Evolutionary conservation across 352 stramenopile species (phyloP).

Genomic region (Albugo laibachii): DNA sequence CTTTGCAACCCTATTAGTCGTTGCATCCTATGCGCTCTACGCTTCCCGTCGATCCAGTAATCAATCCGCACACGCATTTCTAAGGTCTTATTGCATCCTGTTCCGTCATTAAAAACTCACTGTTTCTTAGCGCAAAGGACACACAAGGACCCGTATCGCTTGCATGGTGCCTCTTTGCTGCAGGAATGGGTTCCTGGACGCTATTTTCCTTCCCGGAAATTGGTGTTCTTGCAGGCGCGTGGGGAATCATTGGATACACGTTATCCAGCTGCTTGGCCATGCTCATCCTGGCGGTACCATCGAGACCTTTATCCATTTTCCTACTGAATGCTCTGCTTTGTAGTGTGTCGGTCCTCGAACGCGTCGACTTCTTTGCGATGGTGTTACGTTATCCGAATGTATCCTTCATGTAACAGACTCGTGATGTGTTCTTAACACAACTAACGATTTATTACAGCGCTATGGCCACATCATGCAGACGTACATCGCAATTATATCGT

Average conservation of each 20-base stretch:
- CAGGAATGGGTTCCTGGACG: constrained; percentile 53
- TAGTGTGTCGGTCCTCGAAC: constrained; percentile 31
- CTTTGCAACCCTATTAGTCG: constrained; percentile 31
- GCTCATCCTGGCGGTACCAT: constrained; percentile 21
- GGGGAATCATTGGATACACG: constrained; percentile 58
- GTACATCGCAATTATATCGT: constrained; percentile 37
- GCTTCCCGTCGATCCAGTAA: constrained; percentile 7
- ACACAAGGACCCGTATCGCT: constrained; percentile 26
- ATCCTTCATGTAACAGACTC: constrained; percentile 17
- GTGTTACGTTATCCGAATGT: constrained; percentile 55
- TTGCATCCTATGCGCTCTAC: constrained; percentile 51
- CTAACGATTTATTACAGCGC: constrained; percentile 11
- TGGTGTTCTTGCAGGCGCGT: constrained; percentile 41
- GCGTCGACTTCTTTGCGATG: constrained; percentile 35
- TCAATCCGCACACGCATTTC: constrained; percentile 11
- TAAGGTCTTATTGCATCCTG: constrained; percentile 17
- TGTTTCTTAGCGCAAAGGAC: constrained; percentile 31
- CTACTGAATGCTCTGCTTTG: not conserved
- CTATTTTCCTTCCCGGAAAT: constrained; percentile 63
- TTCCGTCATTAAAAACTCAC: not conserved
- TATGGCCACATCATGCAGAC: constrained; percentile 47
- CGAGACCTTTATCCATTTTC: not conserved
- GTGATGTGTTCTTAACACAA: not conserved
- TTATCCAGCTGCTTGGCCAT: constrained; percentile 39
- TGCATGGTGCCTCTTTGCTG: constrained; percentile 64